Base-by-base conservation (phyloP, 2,329 filamentous ascomycete genomes). In the Cercospora sojina region DNA sequence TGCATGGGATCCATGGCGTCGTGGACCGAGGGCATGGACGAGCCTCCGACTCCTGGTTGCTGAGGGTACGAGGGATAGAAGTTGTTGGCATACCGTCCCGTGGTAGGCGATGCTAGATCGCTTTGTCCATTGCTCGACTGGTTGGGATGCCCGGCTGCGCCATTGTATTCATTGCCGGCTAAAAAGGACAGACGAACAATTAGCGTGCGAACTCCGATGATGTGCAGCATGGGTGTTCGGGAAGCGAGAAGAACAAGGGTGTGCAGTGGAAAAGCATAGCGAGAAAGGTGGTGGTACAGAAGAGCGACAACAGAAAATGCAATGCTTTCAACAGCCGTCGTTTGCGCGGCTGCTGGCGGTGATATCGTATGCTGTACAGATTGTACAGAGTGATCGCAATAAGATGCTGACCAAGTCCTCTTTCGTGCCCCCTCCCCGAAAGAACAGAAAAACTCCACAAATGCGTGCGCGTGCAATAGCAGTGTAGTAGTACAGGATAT, bases 31-130 rank as follows among this genome's bases (percentile, higher is more conserved):
- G 86, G 82, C 83, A 94, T 90, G 20, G 88, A 83, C 47, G 83
- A 83, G 12, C 75, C 84, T 63, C 83, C 84, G 68, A 81, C 81
- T 60, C 83, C 83, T 67, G 85, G 88, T 80, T 74, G 86, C 84
- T 62, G 83, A 62, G 89, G 87, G 75, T 91, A 92, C 31, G 84
- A 84, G 41, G 86, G 83, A 74, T 93, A 92, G 79, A 95, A 96
- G 71, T 90, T 88, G 68, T 95, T 91, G 49, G 87, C 82, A 64
- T 89, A 89, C 72, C 91, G 90, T 68, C 91, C 84, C 75, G 93
- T 90, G 69, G 88, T 86, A 67, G 84, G 80, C 63, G 87, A 83
- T 70, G 77, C 75, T 65, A 84, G 75, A 67, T 82, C 78, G 60
- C 80, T 71, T 69, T 85, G 82, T 58, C 83, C 83, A 72, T 83